A percentile compares a stretch with the other conserved stretches of the same genome.
phyloP scores from a whole-genome alignment of 768 basidiomycete species.

The Omphalotus guepiniiformis region DNA sequence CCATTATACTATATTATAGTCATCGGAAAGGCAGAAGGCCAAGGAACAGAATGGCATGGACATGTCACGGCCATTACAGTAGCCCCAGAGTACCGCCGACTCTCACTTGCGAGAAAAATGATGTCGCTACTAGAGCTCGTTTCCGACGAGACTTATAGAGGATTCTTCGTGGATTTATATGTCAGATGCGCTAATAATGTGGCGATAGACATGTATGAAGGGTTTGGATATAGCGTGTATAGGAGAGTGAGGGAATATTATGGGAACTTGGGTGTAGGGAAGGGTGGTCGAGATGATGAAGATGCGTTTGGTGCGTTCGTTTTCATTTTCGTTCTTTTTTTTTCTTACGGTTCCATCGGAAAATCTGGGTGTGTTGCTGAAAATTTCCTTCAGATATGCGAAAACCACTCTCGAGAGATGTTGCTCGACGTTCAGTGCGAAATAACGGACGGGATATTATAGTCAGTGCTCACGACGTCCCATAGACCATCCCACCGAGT shows the following conservation, averaged over 20 bases:
- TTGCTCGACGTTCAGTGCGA: slow-evolving; percentile 58
- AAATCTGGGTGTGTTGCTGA: not conserved
- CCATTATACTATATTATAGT: slow-evolving; percentile 43
- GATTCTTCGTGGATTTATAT: slow-evolving; percentile 93
- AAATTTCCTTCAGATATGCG: slow-evolving; percentile 51
- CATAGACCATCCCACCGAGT: no score
- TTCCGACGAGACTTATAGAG: slow-evolving; percentile 75
- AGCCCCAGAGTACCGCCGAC: slow-evolving; percentile 87
- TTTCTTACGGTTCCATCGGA: not conserved
- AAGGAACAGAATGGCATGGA: slow-evolving; percentile 76
- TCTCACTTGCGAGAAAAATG: slow-evolving; percentile 83
- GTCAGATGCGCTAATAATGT: slow-evolving; percentile 84
- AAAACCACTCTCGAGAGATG: slow-evolving; percentile 66
- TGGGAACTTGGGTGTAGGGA: slow-evolving; percentile 68
- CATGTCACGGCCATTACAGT: slow-evolving; percentile 96
- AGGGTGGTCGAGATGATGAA: slow-evolving; percentile 77
- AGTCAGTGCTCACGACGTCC: slow-evolving; percentile 57
- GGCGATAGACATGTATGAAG: slow-evolving; percentile 90
- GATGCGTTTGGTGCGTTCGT: slow-evolving; percentile 79
- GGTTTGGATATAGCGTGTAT: slow-evolving; percentile 90
- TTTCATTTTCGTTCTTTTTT: slow-evolving; percentile 1
- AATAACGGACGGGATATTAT: slow-evolving; percentile 71
- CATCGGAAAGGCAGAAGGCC: slow-evolving; percentile 90
- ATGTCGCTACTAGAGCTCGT: slow-evolving; percentile 83
- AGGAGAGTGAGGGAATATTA: slow-evolving; percentile 90